These are phyloP conservation scores for Eurotiales sp. DNA, from an alignment of 2,329 filamentous ascomycete species.

Conservation along the genomic window DNA sequence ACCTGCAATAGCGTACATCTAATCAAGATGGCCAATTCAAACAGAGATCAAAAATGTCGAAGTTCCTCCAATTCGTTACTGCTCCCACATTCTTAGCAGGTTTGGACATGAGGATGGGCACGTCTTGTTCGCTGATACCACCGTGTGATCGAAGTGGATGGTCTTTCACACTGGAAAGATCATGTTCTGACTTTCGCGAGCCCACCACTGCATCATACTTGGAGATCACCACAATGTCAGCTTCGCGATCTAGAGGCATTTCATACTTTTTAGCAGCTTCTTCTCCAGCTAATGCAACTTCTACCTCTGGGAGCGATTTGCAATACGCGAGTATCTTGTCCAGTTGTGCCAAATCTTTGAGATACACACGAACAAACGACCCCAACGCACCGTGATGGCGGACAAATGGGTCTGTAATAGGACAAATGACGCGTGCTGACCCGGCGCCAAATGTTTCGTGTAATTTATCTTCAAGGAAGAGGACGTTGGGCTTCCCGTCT, in stretches of 20 bases:
- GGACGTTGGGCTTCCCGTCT: slow-evolving; percentile 34
- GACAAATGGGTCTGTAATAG: slow-evolving; percentile 45
- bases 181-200: slow-evolving; percentile 31
- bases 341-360: slow-evolving; percentile 23
- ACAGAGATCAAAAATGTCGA: slow-evolving; percentile 37
- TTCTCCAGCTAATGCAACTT: slow-evolving; percentile 27
- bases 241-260: slow-evolving; percentile 40
- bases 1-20: background rate
- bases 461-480: slow-evolving; percentile 40
- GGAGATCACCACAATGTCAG: slow-evolving; percentile 39
- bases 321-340: slow-evolving; percentile 29
- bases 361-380: slow-evolving; percentile 40
- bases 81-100: slow-evolving; percentile 15
- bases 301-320: slow-evolving; percentile 29
- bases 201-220: slow-evolving; percentile 37
- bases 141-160: slow-evolving; percentile 41
- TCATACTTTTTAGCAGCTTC: slow-evolving; percentile 34
- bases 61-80: slow-evolving; percentile 33
- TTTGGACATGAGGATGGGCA: slow-evolving; percentile 35
- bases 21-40: slow-evolving; percentile 25
- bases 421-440: slow-evolving; percentile 39
- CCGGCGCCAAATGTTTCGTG: slow-evolving; percentile 27
- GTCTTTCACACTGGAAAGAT: slow-evolving; percentile 29
- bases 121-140: slow-evolving; percentile 37
- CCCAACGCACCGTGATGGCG: slow-evolving; percentile 43